Base-by-base conservation (phyloP, 768 basidiomycete genomes). In the Daedalea quercina region DNA sequence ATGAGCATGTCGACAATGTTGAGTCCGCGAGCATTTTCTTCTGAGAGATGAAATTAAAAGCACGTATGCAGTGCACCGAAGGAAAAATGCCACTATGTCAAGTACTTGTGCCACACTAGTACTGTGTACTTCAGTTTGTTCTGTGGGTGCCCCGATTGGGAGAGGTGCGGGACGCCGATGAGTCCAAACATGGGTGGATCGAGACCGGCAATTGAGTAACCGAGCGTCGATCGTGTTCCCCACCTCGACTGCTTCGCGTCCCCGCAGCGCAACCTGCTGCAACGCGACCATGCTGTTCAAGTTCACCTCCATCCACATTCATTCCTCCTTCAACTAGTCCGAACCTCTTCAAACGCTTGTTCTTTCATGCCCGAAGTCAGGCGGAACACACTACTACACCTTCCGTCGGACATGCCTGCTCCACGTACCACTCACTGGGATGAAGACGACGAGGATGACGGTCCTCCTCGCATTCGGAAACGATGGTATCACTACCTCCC, bases 401-500 rank as follows among this genome's bases (percentile, higher is more conserved):
- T 40, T 15, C 37, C 37, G n/a, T n/a, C n/a, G 15, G 37, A 40
- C 37, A 40, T 40, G 19, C 37, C 37, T 40, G 37, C 37, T 40
- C 37, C 37, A 6, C 37, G 37, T 4, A 40, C 37, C 33, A 49
- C 48, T 17, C 33, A 35, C 35, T 49, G 48, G 48, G 50, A 41
- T n/a, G 57, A 58, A 22, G 57, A 58, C 46, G 57, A 56, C 24
- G 45, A 58, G 4, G 23, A 33, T 9, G 52, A 57, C 52, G 41
- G 47, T 15, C 28, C 50, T 2, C 50, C 26, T n/a, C 28, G 28
- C 1, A 25, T 43, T 2, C 57, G 46, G 9, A 58, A 56, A 25
- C 50, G 48, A n/a, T 62, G 61, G 59, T 59, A 43, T 26, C 57
- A 57, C 52, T 57, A 55, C 23, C 15, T 62, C 11, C 60, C 60